Conservation (phyloP, 495 filamentous ascomycete species). For the Trichocladium uniseriatum region DNA sequence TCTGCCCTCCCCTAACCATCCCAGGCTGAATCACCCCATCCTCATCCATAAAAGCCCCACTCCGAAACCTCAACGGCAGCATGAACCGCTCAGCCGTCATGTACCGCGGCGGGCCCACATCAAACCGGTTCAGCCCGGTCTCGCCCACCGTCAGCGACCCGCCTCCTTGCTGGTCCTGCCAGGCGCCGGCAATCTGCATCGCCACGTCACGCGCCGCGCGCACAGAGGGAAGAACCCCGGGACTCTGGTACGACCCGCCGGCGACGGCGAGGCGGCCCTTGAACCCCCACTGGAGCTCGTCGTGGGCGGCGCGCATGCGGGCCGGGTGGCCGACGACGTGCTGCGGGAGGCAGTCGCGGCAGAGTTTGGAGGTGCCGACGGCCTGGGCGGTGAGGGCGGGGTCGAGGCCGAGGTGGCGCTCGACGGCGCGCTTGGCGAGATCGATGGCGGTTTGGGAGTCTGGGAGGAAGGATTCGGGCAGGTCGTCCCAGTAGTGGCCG, state of each 20-base stretch:
- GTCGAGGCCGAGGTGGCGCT: constrained; percentile 63
- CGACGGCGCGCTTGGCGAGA: constrained; percentile 59
- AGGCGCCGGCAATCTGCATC: constrained; percentile 15
- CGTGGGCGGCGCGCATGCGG: constrained; percentile 51
- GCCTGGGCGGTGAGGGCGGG: constrained; percentile 37
- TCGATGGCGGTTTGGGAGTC: constrained; percentile 50
- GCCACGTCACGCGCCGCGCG: constrained; percentile 33
- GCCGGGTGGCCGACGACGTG: constrained; percentile 67
- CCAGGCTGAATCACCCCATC: not conserved
- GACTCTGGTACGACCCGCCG: constrained; percentile 59
- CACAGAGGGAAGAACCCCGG: constrained; percentile 33
- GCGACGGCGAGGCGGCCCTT: constrained; percentile 59
- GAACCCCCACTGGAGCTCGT: constrained; percentile 48
- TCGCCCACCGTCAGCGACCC: constrained; percentile 19
- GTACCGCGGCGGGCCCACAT: not conserved
- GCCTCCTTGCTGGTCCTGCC: not conserved
- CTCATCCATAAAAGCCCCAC: constrained; percentile 1
- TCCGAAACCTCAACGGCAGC: constrained; percentile 6
- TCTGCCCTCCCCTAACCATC: not conserved
- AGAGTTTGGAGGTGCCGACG: constrained; percentile 50
- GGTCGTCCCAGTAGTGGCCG: constrained; percentile 79
- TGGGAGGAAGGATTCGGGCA: constrained; percentile 42
- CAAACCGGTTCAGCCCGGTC: constrained; percentile 30
- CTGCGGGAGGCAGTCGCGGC: constrained; percentile 80
- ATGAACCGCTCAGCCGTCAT: not conserved